Evolutionary conservation across 768 basidiomycete genomes (phyloP).

Genomic region (Hypholoma fasciculare): DNA sequence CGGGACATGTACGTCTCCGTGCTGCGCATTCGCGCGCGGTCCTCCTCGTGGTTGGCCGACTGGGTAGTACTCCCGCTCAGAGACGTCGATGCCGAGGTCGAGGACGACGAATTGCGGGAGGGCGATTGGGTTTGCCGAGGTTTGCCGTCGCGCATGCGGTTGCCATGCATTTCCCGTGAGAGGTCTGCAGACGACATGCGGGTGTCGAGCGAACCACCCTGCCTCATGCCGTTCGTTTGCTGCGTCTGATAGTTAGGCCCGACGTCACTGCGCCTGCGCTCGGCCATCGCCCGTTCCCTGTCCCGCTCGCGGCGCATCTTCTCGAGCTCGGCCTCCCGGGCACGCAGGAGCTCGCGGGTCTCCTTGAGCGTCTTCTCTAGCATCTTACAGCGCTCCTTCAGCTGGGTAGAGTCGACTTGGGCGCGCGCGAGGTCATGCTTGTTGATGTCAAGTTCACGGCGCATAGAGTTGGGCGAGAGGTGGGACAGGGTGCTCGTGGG

Average conservation of each 20-base stretch:
- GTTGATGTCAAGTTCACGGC: constrained; percentile 57
- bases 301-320: constrained; percentile 42
- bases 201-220: constrained; percentile 30
- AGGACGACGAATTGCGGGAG: constrained; percentile 14
- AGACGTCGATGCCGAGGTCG: constrained; percentile 14
- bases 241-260: constrained; percentile 22
- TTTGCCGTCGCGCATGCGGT: constrained; percentile 19
- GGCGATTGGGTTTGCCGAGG: constrained; percentile 19
- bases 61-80: constrained; percentile 14
- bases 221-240: constrained; percentile 11
- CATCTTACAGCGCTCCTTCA: constrained; percentile 62
- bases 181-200: constrained; percentile 27
- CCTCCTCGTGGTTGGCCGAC: constrained; percentile 36
- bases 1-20: constrained; percentile 72
- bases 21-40: constrained; percentile 56
- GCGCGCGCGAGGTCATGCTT: constrained; percentile 57
- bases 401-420: constrained; percentile 50
- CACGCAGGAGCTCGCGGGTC: constrained; percentile 56
- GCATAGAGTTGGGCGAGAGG: constrained; percentile 42
- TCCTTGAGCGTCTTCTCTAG: constrained; percentile 67
- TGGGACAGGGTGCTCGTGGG: constrained; percentile 43
- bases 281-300: constrained; percentile 30
- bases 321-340: constrained; percentile 63
- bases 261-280: constrained; percentile 31
- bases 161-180: constrained; percentile 19